Base-by-base conservation (phyloP, 768 basidiomycete genomes). In the Kwoniella sp. region DNA sequence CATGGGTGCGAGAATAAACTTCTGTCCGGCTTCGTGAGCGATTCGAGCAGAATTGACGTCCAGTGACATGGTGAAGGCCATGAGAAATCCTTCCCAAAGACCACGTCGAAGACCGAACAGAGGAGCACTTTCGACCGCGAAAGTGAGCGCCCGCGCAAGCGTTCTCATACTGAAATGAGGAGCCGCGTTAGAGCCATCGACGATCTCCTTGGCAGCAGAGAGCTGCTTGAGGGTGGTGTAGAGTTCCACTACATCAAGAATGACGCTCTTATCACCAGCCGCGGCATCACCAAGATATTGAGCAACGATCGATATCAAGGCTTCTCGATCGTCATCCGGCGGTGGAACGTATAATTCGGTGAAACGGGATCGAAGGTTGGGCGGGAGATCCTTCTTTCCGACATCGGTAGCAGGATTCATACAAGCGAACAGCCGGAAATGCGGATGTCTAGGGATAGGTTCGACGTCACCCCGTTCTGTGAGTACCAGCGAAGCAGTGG, bases 341-440 rank as follows among this genome's bases (percentile, higher is more conserved):
- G 94, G 86, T n/a, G 90, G 87, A 0, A 97, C 94, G 76, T 93
- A 93, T 59, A 98, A 87, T 79, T 98, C 96, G 0, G 93, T 96
- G 82, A 99, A 98, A 30, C 90, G 87, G 11, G 89, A 86, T 37
- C 94, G 88, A 55, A 98, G 90, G 73, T 89, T 89, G 4, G 91
- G 89, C 20, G 93, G 92, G 0, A 99, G 87, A 74, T 98, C 95
- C 74, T 93, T 96, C 83, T 98, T 99, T 34, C 96, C 96, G 15
- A 97, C 90, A 73, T 99, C 96, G 2, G 94, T 99, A 0, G 96
- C 96, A 4, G 96, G 96, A 76, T 99, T 99, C 96, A 99, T 99
- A 79, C 96, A 99, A 3, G 93, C 93, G 74, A 98, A 98, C 4
- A 98, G 84, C 22, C 95, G 90, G 83, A 99, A 99, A 73, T 95